Conservation (phyloP, 306 rosid genomes). For the Fagus sylvatica region DNA sequence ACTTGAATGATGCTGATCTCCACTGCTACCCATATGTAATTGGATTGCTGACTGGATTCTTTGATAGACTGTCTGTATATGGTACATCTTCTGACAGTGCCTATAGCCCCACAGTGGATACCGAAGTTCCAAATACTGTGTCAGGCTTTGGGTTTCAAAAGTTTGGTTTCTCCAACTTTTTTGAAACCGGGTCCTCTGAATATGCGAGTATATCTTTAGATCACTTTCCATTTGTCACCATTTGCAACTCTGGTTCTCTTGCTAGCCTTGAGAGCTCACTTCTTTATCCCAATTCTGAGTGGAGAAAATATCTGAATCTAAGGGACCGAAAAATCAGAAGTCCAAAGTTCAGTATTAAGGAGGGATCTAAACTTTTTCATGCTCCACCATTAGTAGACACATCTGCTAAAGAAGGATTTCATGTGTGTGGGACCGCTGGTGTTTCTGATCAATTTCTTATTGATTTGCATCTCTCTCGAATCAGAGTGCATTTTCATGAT, state of each 20-base stretch:
- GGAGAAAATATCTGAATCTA: conserved; percentile 66
- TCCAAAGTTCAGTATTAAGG: conserved; percentile 31
- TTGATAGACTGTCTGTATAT: conserved; percentile 48
- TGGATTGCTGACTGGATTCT: conserved; percentile 58
- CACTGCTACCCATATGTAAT: conserved; percentile 73
- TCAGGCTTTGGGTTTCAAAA: conserved; percentile 47
- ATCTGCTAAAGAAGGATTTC: conserved; percentile 26
- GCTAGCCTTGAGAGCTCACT: conserved; percentile 59
- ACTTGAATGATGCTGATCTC: conserved; percentile 58
- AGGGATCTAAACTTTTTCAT: conserved; percentile 33
- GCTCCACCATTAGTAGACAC: conserved; percentile 33
- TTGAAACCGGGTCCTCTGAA: conserved; percentile 59
- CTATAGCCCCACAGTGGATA: conserved; percentile 24
- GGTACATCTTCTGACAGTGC: conserved; percentile 32
- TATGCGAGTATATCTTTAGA: conserved; percentile 71
- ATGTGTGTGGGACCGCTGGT: conserved; percentile 38
- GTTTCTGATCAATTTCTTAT: conserved; percentile 35
- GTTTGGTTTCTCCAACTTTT: conserved; percentile 89
- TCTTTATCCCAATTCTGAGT: conserved; percentile 50
- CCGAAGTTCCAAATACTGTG: conserved; percentile 30
- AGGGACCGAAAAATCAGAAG: conserved; percentile 50
- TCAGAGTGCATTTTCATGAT: conserved; percentile 84
- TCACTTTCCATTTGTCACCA: conserved; percentile 73
- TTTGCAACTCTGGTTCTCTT: conserved; percentile 61
- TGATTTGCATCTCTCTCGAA: conserved; percentile 53